Percentiles rank a stretch among this genome's conserved stretches.
These are phyloP conservation scores for Populus hybrid DNA, from an alignment of 441 rosid species.

Conservation along the genomic window DNA sequence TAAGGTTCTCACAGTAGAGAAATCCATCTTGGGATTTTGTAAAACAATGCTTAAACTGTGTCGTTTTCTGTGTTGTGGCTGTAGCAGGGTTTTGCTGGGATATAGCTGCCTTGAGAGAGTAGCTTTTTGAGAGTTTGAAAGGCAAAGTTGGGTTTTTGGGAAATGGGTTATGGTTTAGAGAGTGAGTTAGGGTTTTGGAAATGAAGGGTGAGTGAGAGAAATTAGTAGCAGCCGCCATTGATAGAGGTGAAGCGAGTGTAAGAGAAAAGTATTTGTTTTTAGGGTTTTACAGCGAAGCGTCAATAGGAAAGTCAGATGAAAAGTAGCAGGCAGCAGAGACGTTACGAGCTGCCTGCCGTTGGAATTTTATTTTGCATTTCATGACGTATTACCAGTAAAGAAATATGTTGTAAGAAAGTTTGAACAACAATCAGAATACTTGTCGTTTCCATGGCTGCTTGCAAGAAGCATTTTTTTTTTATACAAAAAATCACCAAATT, in stretches of 20 bases:
- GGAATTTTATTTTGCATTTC: neutral
- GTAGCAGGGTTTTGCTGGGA: conserved; percentile 46
- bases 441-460: too few species aligned
- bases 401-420: too few species aligned
- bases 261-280: neutral
- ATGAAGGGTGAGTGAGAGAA: conserved; percentile 32
- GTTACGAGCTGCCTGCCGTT: neutral
- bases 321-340: neutral
- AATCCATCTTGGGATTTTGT: conserved; percentile 77
- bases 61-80: conserved; percentile 24
- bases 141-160: conserved; percentile 33
- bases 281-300: neutral
- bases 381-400: too few species aligned
- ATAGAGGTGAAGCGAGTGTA: neutral
- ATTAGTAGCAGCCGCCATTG: conserved; percentile 47
- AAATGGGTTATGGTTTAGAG: conserved; percentile 34
- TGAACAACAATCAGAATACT: too few species aligned
- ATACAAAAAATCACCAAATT: too few species aligned
- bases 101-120: conserved; percentile 50
- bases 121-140: conserved; percentile 23
- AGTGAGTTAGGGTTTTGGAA: conserved; percentile 39
- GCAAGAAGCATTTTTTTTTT: too few species aligned
- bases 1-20: conserved; percentile 78
- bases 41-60: conserved; percentile 69
- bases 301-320: neutral